A percentile compares a stretch with the other conserved stretches of the same genome.
These are phyloP conservation scores for Dionaea muscipula DNA, from an alignment of 179 eudicot genomes.

Conservation along the genomic window DNA sequence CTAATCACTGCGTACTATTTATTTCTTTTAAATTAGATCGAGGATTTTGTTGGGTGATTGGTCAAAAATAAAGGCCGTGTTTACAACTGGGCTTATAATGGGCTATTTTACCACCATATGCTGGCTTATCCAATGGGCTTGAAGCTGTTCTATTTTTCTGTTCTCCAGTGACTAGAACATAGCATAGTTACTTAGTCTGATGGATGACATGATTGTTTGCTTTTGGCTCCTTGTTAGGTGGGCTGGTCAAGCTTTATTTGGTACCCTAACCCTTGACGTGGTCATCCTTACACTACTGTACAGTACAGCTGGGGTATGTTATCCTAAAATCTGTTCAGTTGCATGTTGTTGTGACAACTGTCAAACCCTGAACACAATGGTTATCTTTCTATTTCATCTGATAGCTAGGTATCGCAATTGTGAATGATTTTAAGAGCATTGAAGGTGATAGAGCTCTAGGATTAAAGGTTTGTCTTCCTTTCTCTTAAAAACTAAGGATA, in stretches of 20 bases:
- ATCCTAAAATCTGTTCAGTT: conserved; percentile 5
- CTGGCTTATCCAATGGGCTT: too few species aligned
- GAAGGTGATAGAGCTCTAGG: conserved; percentile 96
- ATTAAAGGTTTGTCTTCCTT: conserved; percentile 51
- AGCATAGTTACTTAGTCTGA: background rate
- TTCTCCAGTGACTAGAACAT: background rate
- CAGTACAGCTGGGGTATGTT: conserved; percentile 84
- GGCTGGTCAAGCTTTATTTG: conserved; percentile 99
- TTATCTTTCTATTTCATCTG: conserved; percentile 11
- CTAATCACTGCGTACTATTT: too few species aligned
- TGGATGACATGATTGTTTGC: background rate
- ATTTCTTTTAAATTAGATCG: too few species aligned
- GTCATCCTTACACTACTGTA: conserved; percentile 82
- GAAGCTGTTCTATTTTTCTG: too few species aligned
- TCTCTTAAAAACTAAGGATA: background rate
- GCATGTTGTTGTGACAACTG: background rate
- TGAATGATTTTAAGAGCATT: conserved; percentile 89
- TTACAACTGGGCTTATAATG: too few species aligned
- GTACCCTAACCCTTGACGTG: conserved; percentile 82
- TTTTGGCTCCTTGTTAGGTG: conserved; percentile 45
- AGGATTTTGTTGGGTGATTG: too few species aligned
- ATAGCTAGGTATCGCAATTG: conserved; percentile 92
- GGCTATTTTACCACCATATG: too few species aligned
- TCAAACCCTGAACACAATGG: background rate
- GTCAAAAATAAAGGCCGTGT: too few species aligned